A percentile compares a stretch with the other conserved stretches of the same genome.
These are phyloP conservation scores for Boletus tomentosulus DNA, from an alignment of 768 basidiomycete species.

Conservation along the genomic window DNA sequence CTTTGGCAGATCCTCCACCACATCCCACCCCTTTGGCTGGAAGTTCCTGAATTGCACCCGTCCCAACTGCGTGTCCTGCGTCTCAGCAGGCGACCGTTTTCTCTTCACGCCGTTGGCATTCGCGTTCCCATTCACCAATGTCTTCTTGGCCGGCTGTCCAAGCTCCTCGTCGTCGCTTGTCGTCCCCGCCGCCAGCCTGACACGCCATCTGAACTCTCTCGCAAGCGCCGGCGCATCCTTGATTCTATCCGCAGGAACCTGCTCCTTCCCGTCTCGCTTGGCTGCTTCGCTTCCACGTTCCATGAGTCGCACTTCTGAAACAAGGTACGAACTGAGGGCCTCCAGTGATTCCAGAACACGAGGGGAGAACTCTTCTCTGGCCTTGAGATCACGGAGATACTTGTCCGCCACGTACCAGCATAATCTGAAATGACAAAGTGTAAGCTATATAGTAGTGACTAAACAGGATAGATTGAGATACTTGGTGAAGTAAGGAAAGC, in stretches of 20 bases:
- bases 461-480: conserved; percentile 32
- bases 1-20: conserved; percentile 37
- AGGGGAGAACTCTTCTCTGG: conserved; percentile 44
- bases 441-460: conserved; percentile 1
- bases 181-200: conserved; percentile 55
- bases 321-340: conserved; percentile 72
- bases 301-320: conserved; percentile 68
- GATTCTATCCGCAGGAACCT: conserved; percentile 75
- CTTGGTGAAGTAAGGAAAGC: conserved; percentile 81
- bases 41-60: conserved; percentile 56
- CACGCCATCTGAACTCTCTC: conserved; percentile 82
- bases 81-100: conserved; percentile 32
- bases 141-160: conserved; percentile 22
- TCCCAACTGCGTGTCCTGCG: conserved; percentile 9
- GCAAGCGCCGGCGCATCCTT: conserved; percentile 80
- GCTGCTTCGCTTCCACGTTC: conserved; percentile 67
- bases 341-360: conserved; percentile 71
- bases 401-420: conserved; percentile 91
- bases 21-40: conserved; percentile 65
- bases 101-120: conserved; percentile 34
- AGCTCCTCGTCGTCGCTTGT: conserved; percentile 65
- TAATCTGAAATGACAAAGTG: conserved; percentile 44
- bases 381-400: conserved; percentile 68
- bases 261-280: conserved; percentile 75
- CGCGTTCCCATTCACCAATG: conserved; percentile 25